These are phyloP conservation scores for Yarrowia sp. DNA, from an alignment of 805 yeast genomes.

Conservation along the genomic window DNA sequence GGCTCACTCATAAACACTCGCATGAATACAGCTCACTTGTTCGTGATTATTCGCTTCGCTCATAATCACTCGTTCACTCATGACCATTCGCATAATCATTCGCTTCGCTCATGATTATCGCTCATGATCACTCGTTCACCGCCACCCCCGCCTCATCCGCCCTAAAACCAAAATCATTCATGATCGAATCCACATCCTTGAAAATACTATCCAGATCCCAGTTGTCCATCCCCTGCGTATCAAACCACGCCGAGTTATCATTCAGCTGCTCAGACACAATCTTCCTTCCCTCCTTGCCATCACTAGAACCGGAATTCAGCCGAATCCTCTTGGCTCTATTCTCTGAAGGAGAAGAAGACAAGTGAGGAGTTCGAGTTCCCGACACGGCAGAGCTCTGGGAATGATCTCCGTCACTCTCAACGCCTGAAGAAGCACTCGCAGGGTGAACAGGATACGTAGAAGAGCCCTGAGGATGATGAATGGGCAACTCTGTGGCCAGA, in stretches of 20 bases:
- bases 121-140: neutral
- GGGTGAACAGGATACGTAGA: conserved; percentile 12
- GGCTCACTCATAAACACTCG: no score
- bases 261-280: conserved; percentile 8
- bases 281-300: conserved; percentile 3
- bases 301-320: conserved; percentile 16
- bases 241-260: conserved; percentile 33
- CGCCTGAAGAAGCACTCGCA: conserved; percentile 12
- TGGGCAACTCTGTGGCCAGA: conserved; percentile 23
- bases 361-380: conserved; percentile 3
- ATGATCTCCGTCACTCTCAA: conserved; percentile 14
- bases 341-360: conserved; percentile 17
- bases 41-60: no score
- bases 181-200: conserved; percentile 84
- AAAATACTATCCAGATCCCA: conserved; percentile 63
- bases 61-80: no score
- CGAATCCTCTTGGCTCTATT: conserved; percentile 30
- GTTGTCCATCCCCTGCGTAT: conserved; percentile 36
- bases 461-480: conserved; percentile 25
- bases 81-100: no score
- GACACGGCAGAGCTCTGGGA: conserved; percentile 12
- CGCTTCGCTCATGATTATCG: neutral
- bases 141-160: conserved; percentile 35
- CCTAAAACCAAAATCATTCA: conserved; percentile 88
- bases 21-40: no score